phyloP scores from a whole-genome alignment of 805 yeast species.

The Ogataea allantospora region DNA sequence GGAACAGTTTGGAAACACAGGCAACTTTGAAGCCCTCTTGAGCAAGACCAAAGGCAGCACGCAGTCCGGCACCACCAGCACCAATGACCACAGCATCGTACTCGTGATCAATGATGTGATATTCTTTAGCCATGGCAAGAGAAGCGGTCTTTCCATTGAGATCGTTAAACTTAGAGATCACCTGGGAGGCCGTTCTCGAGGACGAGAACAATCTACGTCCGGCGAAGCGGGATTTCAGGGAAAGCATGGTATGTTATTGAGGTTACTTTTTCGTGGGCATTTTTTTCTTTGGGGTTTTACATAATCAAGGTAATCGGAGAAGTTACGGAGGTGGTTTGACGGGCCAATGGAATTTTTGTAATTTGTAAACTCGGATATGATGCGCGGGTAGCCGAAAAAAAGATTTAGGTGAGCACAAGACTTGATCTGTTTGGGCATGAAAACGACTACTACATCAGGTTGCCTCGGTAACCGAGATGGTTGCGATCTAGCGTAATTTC shows the following conservation, averaged over 20 bases:
- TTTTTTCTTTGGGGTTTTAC: slow-evolving; percentile 12
- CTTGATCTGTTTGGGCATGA: background rate
- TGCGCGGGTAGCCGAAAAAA: slow-evolving; percentile 3
- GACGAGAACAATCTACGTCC: slow-evolving; percentile 32
- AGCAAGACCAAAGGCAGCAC: slow-evolving; percentile 98
- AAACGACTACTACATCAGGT: no score
- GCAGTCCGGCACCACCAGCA: slow-evolving; percentile 98
- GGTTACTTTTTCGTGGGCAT: slow-evolving; percentile 29
- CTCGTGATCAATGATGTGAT: slow-evolving; percentile 94
- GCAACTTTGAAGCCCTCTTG: slow-evolving; percentile 98
- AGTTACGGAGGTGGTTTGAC: slow-evolving; percentile 11
- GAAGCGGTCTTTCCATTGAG: slow-evolving; percentile 53
- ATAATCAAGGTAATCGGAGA: slow-evolving; percentile 15
- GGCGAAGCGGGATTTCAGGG: slow-evolving; percentile 13
- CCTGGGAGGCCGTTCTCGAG: slow-evolving; percentile 27
- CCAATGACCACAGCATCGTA: slow-evolving; percentile 98
- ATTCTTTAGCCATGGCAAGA: slow-evolving; percentile 59
- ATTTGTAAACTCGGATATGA: slow-evolving; percentile 14
- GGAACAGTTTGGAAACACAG: slow-evolving; percentile 94
- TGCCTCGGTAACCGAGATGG: background rate
- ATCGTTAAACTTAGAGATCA: slow-evolving; percentile 39
- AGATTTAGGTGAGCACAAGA: background rate
- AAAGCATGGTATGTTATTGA: slow-evolving; percentile 11
- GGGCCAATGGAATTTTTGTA: slow-evolving; percentile 15
- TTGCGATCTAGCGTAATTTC: background rate